Conservation (phyloP, 495 filamentous ascomycete genomes). For the Aspergillus sclerotiicarbonarius region DNA sequence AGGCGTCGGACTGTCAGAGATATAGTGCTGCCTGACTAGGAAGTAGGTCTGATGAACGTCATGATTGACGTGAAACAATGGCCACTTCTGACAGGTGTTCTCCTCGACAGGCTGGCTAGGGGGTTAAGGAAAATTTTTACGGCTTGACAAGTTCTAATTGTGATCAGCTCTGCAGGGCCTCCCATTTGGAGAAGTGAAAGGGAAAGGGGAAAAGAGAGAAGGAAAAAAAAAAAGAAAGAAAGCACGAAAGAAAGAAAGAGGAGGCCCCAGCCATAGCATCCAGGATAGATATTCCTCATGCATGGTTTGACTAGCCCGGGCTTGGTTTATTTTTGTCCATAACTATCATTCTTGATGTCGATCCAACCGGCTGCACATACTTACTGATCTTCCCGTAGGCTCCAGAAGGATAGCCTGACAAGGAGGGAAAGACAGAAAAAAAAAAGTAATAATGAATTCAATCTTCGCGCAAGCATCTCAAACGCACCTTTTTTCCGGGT, state of each 20-base stretch:
- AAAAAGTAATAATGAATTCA: not conserved
- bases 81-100: conserved; percentile 2
- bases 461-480: no score
- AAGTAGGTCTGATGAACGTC: not conserved
- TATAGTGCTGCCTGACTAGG: not conserved
- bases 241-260: not conserved
- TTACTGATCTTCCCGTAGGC: not conserved
- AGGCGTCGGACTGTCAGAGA: not conserved
- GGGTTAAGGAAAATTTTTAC: not conserved
- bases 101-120: not conserved
- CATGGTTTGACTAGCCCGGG: not conserved
- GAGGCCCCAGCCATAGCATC: not conserved
- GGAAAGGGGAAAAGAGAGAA: not conserved
- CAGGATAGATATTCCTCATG: not conserved
- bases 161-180: conserved; percentile 4
- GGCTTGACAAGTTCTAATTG: conserved; percentile 2
- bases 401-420: not conserved
- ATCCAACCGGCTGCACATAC: conserved; percentile 1
- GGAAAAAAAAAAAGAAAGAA: not conserved
- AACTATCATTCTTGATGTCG: conserved; percentile 3
- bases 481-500: no score
- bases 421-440: not conserved
- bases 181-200: not conserved
- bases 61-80: not conserved
- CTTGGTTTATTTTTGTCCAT: not conserved